Conservation (phyloP, 306 rosid species). For the Parietaria judaica region DNA sequence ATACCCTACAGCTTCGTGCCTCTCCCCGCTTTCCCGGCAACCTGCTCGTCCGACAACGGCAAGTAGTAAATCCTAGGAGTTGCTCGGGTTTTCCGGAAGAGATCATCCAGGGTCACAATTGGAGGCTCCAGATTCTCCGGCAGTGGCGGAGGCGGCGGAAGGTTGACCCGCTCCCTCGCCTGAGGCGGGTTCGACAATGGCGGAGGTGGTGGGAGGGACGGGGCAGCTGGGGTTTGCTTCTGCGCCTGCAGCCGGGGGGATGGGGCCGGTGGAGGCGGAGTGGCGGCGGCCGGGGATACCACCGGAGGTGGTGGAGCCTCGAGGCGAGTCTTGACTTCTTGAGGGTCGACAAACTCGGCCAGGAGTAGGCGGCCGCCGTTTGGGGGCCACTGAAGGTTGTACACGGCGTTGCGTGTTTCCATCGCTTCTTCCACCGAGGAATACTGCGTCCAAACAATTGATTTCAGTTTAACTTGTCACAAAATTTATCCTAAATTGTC, state of each 20-base stretch:
- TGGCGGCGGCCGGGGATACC: conserved; percentile 45
- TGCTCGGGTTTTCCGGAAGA: conserved; percentile 79
- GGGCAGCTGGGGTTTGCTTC: conserved; percentile 29
- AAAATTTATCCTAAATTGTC: no score
- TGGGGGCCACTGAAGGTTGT: conserved; percentile 94
- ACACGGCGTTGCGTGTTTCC: conserved; percentile 82
- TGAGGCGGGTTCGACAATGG: conserved; percentile 48
- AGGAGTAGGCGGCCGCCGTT: conserved; percentile 81
- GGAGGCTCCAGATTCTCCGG: conserved; percentile 66
- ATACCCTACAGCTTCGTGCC: conserved; percentile 29
- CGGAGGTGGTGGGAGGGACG: conserved; percentile 43
- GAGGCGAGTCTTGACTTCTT: conserved; percentile 63
- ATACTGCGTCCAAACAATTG: conserved; percentile 43
- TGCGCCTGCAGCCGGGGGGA: conserved; percentile 30
- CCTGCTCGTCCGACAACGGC: conserved; percentile 85
- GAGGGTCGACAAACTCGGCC: conserved; percentile 84
- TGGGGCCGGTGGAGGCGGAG: conserved; percentile 38
- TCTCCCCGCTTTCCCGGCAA: conserved; percentile 55
- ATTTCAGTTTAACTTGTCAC: neutral
- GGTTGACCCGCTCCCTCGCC: conserved; percentile 54
- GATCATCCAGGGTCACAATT: conserved; percentile 83
- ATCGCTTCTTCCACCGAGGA: conserved; percentile 71
- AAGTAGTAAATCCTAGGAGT: conserved; percentile 91
- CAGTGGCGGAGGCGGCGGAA: conserved; percentile 81
- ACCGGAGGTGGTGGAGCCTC: conserved; percentile 56